A percentile compares a stretch with the other conserved stretches of the same genome.
Evolutionary conservation across 1,284 basidiomycete genomes (phyloP).

Genomic region (Microbotryomycetes sp.): DNA sequence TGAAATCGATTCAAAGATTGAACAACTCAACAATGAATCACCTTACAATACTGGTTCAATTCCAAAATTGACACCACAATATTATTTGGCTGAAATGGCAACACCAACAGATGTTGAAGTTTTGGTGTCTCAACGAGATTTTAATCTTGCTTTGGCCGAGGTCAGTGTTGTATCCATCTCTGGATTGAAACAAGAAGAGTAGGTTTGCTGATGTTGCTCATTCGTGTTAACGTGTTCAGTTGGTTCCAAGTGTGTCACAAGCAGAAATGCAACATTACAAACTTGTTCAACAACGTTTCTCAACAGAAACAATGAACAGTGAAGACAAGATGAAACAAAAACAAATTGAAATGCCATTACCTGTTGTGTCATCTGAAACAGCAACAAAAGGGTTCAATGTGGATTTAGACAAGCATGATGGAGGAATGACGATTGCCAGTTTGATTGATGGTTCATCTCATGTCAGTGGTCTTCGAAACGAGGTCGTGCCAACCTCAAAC

Average conservation of each 20-base stretch:
- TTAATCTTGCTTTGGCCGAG: conserved; percentile 64
- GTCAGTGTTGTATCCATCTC: not conserved
- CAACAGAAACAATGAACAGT: conserved; percentile 26
- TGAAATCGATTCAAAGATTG: conserved; percentile 66
- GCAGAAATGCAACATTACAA: conserved; percentile 84
- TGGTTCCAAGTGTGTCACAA: conserved; percentile 81
- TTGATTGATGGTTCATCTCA: too few species aligned
- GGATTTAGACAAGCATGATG: too few species aligned
- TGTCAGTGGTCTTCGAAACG: too few species aligned
- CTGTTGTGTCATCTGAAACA: too few species aligned
- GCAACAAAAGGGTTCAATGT: too few species aligned
- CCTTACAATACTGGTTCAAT: conserved; percentile 50
- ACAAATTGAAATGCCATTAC: conserved; percentile 8
- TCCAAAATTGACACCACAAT: conserved; percentile 73
- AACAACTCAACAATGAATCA: conserved; percentile 52
- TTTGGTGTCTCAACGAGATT: conserved; percentile 66
- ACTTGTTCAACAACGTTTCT: conserved; percentile 24
- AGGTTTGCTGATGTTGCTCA: not conserved
- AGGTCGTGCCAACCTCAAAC: too few species aligned
- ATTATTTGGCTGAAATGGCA: conserved; percentile 84
- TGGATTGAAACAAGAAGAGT: not conserved
- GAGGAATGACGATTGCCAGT: too few species aligned
- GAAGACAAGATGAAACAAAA: conserved; percentile 24
- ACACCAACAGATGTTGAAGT: conserved; percentile 65
- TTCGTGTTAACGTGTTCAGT: conserved; percentile 23